A percentile compares a stretch with the other conserved stretches of the same genome.
Evolutionary conservation across 2,329 filamentous ascomycete genomes (phyloP).

Genomic region (Fusarium sp.): DNA sequence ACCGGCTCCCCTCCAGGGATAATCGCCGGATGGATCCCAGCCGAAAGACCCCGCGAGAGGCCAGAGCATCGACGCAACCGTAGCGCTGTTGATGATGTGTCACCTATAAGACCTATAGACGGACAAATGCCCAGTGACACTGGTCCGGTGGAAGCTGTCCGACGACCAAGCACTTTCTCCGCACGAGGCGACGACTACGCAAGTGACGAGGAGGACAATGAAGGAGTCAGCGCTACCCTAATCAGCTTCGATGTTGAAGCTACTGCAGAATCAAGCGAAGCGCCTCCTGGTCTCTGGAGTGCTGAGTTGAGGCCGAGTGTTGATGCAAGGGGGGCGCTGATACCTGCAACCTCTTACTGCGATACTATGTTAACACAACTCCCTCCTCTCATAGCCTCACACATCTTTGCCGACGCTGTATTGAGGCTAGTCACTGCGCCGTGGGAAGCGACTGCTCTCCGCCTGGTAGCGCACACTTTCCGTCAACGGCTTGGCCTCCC

Average conservation of each 20-base stretch:
- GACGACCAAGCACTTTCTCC: constrained; percentile 63
- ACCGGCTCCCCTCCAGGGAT: constrained; percentile 51
- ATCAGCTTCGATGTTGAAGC: constrained; percentile 74
- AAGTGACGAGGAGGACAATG: constrained; percentile 69
- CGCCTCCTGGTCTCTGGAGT: constrained; percentile 67
- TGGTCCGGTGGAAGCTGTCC: constrained; percentile 51
- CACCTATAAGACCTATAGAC: constrained; percentile 51
- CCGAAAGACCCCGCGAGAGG: constrained; percentile 32
- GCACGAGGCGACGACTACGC: constrained; percentile 65
- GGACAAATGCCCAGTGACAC: constrained; percentile 48
- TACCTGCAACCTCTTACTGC: constrained; percentile 56
- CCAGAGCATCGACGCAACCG: constrained; percentile 41
- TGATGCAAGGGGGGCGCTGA: constrained; percentile 47
- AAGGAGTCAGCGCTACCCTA: constrained; percentile 67
- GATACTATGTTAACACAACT: constrained; percentile 66
- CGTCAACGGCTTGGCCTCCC: constrained; percentile 56
- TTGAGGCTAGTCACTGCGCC: constrained; percentile 61
- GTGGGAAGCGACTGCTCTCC: constrained; percentile 61
- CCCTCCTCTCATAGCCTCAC: constrained; percentile 62
- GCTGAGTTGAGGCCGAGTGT: constrained; percentile 69
- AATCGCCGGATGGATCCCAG: constrained; percentile 27
- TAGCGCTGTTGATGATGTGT: constrained; percentile 42
- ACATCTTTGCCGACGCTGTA: constrained; percentile 61
- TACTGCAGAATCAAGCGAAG: constrained; percentile 65
- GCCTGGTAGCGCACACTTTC: constrained; percentile 61